Conservation (phyloP, 805 yeast genomes). For the Sugiyamaella marilandica region DNA sequence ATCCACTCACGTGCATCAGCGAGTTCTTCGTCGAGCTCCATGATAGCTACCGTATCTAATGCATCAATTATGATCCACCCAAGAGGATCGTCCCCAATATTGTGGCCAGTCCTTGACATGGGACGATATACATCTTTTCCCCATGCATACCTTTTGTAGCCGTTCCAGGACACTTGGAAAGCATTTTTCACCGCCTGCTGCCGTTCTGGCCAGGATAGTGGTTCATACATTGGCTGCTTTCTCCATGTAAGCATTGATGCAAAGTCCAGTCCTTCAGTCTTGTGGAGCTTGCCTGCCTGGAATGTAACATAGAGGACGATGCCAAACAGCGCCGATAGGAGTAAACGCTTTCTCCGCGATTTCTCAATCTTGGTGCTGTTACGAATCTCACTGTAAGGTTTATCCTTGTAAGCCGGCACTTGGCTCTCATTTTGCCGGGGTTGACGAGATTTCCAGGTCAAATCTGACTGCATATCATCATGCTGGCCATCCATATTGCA, state of each 20-base stretch:
- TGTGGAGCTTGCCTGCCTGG: slow-evolving; percentile 22
- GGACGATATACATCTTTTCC: slow-evolving; percentile 79
- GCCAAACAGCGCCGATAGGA: slow-evolving; percentile 41
- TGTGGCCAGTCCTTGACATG: slow-evolving; percentile 52
- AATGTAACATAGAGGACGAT: slow-evolving; percentile 41
- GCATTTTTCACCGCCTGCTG: slow-evolving; percentile 59
- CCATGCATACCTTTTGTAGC: slow-evolving; percentile 74
- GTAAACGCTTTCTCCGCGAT: slow-evolving; percentile 34
- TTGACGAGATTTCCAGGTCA: slow-evolving; percentile 4
- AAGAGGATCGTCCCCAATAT: slow-evolving; percentile 75
- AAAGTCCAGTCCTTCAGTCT: not conserved
- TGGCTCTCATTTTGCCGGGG: slow-evolving; percentile 11
- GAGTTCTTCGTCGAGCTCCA: slow-evolving; percentile 63
- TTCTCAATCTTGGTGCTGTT: not conserved
- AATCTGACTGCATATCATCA: not conserved
- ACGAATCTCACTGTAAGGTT: slow-evolving; percentile 33
- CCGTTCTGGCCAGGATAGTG: slow-evolving; percentile 42
- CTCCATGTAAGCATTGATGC: slow-evolving; percentile 3
- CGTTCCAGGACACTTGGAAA: slow-evolving; percentile 71
- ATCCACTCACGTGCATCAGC: slow-evolving; percentile 71
- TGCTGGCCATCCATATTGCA: not conserved
- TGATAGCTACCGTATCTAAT: slow-evolving; percentile 72
- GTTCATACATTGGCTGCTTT: slow-evolving; percentile 4
- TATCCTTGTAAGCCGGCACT: slow-evolving; percentile 52
- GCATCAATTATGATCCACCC: slow-evolving; percentile 95